Evolutionary conservation across 805 yeast species (phyloP).

Genomic region (Lipomyces mesembrius): DNA sequence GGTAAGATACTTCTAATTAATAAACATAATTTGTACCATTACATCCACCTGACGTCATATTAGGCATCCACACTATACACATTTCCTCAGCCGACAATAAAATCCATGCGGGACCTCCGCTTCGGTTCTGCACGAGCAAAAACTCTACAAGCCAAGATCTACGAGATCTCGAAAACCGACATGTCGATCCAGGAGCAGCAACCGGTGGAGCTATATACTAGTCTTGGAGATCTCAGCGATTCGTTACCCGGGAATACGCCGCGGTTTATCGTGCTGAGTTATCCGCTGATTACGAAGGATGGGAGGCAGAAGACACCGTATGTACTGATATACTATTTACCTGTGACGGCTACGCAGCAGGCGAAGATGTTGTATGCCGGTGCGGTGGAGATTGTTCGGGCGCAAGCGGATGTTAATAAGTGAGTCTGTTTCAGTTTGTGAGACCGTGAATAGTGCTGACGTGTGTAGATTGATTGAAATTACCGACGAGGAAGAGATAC

Average conservation of each 20-base stretch:
- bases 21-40: neutral
- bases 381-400: conserved; percentile 78
- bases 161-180: conserved; percentile 24
- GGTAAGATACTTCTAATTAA: neutral
- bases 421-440: conserved; percentile 44
- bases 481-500: conserved; percentile 22
- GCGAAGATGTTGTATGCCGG: conserved; percentile 89
- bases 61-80: conserved; percentile 27
- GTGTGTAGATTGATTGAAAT: conserved; percentile 21
- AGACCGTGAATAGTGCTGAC: neutral
- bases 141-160: conserved; percentile 30
- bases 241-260: conserved; percentile 84
- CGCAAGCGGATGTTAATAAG: conserved; percentile 74
- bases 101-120: conserved; percentile 35
- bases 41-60: neutral
- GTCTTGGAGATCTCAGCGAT: conserved; percentile 68
- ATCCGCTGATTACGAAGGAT: conserved; percentile 70
- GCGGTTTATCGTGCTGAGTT: conserved; percentile 72
- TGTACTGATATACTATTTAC: conserved; percentile 84
- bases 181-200: conserved; percentile 23
- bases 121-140: conserved; percentile 31
- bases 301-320: conserved; percentile 77
- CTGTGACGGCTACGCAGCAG: conserved; percentile 82
- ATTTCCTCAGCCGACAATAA: conserved; percentile 26
- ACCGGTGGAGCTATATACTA: conserved; percentile 32